Evolutionary conservation across 2,329 filamentous ascomycete genomes (phyloP).

Genomic region (Diplodia scrobiculata): DNA sequence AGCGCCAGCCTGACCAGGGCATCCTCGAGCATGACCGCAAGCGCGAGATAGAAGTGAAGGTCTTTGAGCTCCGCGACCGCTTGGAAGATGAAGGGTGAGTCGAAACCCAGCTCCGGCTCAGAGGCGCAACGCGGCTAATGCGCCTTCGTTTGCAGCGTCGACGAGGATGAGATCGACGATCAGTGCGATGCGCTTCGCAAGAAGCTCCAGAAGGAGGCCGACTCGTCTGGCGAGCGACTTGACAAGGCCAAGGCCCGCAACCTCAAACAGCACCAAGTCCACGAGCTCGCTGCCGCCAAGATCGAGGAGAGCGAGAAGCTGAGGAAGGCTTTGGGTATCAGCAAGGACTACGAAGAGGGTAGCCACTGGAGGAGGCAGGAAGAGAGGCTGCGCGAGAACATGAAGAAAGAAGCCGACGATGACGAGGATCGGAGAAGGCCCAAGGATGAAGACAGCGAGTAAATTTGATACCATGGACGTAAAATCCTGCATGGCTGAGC

Average conservation of each 20-base stretch:
- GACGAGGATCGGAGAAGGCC: slow-evolving; percentile 11
- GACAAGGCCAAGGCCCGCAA: slow-evolving; percentile 52
- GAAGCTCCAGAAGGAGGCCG: slow-evolving; percentile 60
- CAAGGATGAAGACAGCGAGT: slow-evolving; percentile 1
- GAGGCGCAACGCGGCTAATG: slow-evolving; percentile 30
- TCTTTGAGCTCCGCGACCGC: slow-evolving; percentile 84
- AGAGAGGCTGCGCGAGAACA: slow-evolving; percentile 59
- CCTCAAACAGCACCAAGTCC: slow-evolving; percentile 90
- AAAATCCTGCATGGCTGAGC: neutral
- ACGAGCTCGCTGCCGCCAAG: slow-evolving; percentile 94
- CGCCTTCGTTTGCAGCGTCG: slow-evolving; percentile 56
- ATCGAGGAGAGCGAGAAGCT: slow-evolving; percentile 91
- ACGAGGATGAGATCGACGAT: slow-evolving; percentile 88
- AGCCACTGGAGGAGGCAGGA: slow-evolving; percentile 84
- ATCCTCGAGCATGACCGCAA: slow-evolving; percentile 94
- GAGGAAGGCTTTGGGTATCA: slow-evolving; percentile 82
- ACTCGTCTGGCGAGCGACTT: slow-evolving; percentile 34
- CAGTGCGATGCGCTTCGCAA: slow-evolving; percentile 67
- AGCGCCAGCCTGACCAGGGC: slow-evolving; percentile 83
- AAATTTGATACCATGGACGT: slow-evolving; percentile 8
- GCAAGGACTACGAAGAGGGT: slow-evolving; percentile 81
- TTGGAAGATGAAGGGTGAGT: slow-evolving; percentile 85
- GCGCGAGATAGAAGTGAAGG: slow-evolving; percentile 87
- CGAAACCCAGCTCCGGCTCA: too few relatives aligned
- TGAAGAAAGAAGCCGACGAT: slow-evolving; percentile 46